These are phyloP conservation scores for Boeremia exigua DNA, from an alignment of 2,329 filamentous ascomycete genomes.

Conservation along the genomic window DNA sequence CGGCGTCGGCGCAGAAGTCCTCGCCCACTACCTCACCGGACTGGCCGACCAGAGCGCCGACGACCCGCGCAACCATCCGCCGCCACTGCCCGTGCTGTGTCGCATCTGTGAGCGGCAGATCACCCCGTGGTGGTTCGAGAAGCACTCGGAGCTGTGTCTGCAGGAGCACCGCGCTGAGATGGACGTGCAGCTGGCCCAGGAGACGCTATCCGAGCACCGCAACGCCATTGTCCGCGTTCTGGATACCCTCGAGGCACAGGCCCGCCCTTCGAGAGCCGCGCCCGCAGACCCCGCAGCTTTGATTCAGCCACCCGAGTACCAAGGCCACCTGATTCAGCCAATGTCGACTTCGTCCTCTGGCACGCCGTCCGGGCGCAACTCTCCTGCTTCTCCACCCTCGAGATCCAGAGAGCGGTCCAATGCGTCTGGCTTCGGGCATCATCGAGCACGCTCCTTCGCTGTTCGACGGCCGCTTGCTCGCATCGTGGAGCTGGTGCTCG, in stretches of 20 bases:
- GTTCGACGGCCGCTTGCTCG: constrained; percentile 86
- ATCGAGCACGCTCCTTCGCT: constrained; percentile 85
- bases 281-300: constrained; percentile 57
- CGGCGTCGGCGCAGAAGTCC: constrained; percentile 90
- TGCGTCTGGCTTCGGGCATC: constrained; percentile 74
- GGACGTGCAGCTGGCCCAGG: constrained; percentile 96
- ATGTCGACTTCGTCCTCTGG: constrained; percentile 70
- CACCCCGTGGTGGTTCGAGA: constrained; percentile 99
- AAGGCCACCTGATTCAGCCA: constrained; percentile 82
- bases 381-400: constrained; percentile 68
- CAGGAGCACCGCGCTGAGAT: constrained; percentile 97
- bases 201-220: constrained; percentile 88
- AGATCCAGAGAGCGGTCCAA: constrained; percentile 75
- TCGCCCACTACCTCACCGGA: constrained; percentile 90
- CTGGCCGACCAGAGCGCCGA: constrained; percentile 83
- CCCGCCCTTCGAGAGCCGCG: constrained; percentile 63
- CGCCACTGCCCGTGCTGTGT: constrained; percentile 85
- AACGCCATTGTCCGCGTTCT: constrained; percentile 94
- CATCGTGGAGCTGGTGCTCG: constrained; percentile 92
- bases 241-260: constrained; percentile 84
- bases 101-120: constrained; percentile 98
- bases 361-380: constrained; percentile 72
- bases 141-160: constrained; percentile 93
- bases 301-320: constrained; percentile 77
- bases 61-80: constrained; percentile 76